Evolutionary conservation across 2,329 filamentous ascomycete species (phyloP).

Genomic region (Alternaria rosae): DNA sequence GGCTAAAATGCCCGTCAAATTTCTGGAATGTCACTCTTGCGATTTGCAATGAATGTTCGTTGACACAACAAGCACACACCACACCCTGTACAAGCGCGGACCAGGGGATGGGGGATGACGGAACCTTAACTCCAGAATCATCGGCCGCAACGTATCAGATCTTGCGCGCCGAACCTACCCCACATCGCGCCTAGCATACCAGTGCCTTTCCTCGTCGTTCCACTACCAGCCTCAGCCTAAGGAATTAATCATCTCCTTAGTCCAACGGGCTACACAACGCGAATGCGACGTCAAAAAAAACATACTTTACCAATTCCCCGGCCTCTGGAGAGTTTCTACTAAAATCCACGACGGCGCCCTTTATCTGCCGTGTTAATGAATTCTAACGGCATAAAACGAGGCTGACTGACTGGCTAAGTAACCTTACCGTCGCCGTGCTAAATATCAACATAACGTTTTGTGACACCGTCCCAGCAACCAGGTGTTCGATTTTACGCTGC

Average conservation of each 20-base stretch:
- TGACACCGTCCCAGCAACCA: not conserved
- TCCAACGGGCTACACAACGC: not conserved
- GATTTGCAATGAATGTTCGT: not conserved
- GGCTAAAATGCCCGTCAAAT: slow-evolving; percentile 6
- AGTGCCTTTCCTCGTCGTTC: not conserved
- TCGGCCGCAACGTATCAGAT: not conserved
- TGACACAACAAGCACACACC: not conserved
- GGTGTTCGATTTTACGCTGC: not conserved
- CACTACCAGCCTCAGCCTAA: not conserved
- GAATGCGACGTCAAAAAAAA: not conserved
- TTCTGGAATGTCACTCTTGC: not conserved
- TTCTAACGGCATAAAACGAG: not conserved
- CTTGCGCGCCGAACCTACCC: not conserved
- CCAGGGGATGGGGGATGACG: not conserved
- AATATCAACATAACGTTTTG: not conserved
- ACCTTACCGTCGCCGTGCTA: not conserved
- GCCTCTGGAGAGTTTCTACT: not conserved
- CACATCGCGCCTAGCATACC: not conserved
- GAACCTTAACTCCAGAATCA: not conserved
- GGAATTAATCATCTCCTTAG: not conserved
- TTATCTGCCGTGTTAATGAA: not conserved
- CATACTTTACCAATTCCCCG: not conserved
- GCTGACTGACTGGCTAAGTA: not conserved
- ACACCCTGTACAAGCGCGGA: not conserved
- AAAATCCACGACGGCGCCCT: not conserved